Conservation (phyloP, 805 yeast species). For the Pichia sporocuriosa region DNA sequence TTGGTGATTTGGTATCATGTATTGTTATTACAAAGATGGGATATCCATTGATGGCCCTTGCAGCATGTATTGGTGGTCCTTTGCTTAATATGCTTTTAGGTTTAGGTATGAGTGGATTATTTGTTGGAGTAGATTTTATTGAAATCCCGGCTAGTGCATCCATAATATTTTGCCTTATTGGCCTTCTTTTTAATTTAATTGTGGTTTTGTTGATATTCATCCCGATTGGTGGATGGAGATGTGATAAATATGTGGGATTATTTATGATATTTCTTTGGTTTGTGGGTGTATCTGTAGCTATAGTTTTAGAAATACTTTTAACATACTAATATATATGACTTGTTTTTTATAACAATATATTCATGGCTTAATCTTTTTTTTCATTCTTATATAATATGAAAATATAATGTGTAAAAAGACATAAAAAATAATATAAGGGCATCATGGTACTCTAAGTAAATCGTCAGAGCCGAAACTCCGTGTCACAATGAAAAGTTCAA, state of each 20-base stretch:
- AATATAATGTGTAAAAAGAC: too few relatives aligned
- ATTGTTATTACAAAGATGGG: conserved; percentile 75
- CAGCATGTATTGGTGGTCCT: conserved; percentile 95
- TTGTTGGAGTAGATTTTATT: conserved; percentile 29
- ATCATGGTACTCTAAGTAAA: too few relatives aligned
- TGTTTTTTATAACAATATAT: too few relatives aligned
- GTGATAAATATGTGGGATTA: conserved; percentile 34
- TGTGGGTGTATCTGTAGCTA: conserved; percentile 31
- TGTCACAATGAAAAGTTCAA: too few relatives aligned
- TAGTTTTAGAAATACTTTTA: conserved; percentile 22
- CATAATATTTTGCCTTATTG: conserved; percentile 35
- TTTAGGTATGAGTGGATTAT: conserved; percentile 66
- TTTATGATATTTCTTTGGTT: conserved; percentile 37
- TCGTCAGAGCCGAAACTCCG: too few relatives aligned
- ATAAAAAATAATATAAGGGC: too few relatives aligned
- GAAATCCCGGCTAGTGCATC: conserved; percentile 31
- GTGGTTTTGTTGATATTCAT: conserved; percentile 32
- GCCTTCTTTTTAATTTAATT: conserved; percentile 34
- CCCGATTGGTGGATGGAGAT: conserved; percentile 36
- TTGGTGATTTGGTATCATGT: conserved; percentile 85
- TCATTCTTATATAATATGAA: too few relatives aligned
- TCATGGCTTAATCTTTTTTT: too few relatives aligned
- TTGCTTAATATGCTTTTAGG: conserved; percentile 72
- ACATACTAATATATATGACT: conserved; percentile 2
- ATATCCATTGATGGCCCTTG: conserved; percentile 82